Percentiles rank a stretch among this genome's conserved stretches.
These are phyloP conservation scores for Leptodermis oblonga DNA, from an alignment of 257 asterid species.

Conservation along the genomic window DNA sequence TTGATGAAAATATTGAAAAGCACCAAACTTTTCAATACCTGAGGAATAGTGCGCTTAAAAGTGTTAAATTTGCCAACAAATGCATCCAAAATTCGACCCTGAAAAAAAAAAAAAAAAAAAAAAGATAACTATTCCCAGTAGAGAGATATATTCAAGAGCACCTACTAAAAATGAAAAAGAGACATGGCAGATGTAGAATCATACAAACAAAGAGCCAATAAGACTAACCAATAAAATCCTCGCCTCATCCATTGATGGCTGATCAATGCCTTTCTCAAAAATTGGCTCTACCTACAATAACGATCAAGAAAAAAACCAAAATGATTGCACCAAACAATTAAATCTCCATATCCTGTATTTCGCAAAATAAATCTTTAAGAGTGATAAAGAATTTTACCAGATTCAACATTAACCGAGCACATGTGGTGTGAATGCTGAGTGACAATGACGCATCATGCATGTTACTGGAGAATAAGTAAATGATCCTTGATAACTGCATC, in stretches of 20 bases:
- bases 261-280: conserved; percentile 95
- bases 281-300: conserved; percentile 82
- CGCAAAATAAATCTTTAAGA: not conserved
- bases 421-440: conserved; percentile 95
- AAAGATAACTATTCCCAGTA: conserved; percentile 12
- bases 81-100: conserved; percentile 99
- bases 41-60: conserved; percentile 94
- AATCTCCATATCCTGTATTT: not conserved
- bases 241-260: conserved; percentile 95
- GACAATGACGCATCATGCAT: conserved; percentile 98
- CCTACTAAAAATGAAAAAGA: not conserved
- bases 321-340: not conserved
- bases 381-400: conserved; percentile 48
- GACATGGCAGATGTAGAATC: not conserved
- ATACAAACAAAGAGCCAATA: not conserved
- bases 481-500: conserved; percentile 89
- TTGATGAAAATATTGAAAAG: not conserved
- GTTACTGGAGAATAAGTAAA: conserved; percentile 96
- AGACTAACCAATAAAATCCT: conserved; percentile 73
- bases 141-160: not conserved
- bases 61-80: conserved; percentile 97
- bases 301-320: conserved; percentile 14
- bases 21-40: conserved; percentile 45
- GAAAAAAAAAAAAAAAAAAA: conserved; percentile 19
- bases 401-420: conserved; percentile 99